Conservation (phyloP, 352 stramenopile species). For the Thalassiosira hispida region DNA sequence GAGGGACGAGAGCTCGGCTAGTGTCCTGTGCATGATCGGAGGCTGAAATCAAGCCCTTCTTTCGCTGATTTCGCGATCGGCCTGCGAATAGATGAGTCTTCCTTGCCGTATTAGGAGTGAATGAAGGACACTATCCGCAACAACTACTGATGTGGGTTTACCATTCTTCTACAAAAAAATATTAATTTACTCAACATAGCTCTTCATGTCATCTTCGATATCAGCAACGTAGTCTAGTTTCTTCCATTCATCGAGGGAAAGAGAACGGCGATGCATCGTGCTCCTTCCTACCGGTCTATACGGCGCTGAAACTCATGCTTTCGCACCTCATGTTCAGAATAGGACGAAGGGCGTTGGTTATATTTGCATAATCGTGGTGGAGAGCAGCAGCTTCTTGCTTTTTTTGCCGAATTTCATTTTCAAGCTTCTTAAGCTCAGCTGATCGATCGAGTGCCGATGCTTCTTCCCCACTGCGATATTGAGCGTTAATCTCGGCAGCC, state of each 20-base stretch:
- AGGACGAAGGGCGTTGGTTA: neutral
- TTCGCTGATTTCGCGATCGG: too few species aligned
- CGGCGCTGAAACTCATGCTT: neutral
- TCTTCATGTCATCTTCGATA: neutral
- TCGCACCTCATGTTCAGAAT: neutral
- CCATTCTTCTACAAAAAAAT: too few species aligned
- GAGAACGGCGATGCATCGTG: constrained; percentile 1
- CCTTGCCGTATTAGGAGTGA: too few species aligned
- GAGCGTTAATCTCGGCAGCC: neutral
- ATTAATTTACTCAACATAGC: neutral
- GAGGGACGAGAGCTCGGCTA: neutral
- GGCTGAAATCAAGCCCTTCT: neutral
- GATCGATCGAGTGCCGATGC: neutral
- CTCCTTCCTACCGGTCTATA: neutral
- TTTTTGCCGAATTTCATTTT: neutral
- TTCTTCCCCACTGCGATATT: neutral
- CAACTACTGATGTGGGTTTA: too few species aligned
- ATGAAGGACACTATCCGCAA: too few species aligned
- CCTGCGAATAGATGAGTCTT: too few species aligned
- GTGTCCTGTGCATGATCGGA: neutral
- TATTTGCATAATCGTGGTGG: neutral
- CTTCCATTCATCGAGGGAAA: neutral
- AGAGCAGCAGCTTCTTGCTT: neutral
- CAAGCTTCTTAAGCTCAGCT: neutral
- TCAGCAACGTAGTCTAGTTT: neutral